Percentiles rank a stretch among this genome's conserved stretches.
Conservation (phyloP, 148 eudicot genomes). For the Camellia sinensis region DNA sequence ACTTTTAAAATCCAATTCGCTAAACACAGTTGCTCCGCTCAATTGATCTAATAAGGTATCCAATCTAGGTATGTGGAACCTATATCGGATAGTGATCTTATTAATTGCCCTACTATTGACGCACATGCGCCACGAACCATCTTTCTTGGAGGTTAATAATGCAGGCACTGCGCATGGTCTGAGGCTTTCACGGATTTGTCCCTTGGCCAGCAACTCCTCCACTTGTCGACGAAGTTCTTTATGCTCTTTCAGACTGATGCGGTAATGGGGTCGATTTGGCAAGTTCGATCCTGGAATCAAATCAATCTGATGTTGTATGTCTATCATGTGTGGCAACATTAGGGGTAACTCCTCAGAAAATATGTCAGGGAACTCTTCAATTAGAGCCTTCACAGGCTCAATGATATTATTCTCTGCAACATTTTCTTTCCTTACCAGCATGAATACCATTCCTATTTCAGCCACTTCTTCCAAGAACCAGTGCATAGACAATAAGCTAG, state of each 20-base stretch:
- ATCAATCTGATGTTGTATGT: not conserved
- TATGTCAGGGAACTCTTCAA: not conserved
- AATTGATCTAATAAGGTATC: not conserved
- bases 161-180: not conserved
- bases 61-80: not conserved
- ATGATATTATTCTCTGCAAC: not conserved
- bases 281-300: not conserved
- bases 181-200: not conserved
- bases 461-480: not conserved
- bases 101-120: not conserved
- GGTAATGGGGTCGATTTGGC: not conserved
- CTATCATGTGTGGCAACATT: not conserved
- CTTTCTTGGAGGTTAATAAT: not conserved
- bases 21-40: not conserved
- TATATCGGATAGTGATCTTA: not conserved
- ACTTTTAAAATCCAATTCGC: not conserved
- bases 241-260: not conserved
- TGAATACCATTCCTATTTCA: not conserved
- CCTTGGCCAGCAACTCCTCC: not conserved
- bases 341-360: not conserved
- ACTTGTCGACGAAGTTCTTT: not conserved
- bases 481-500: not conserved
- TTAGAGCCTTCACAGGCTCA: not conserved
- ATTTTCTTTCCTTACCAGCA: not conserved
- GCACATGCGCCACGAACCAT: too few species aligned